These are phyloP conservation scores for Rhizopus sp. DNA, from an alignment of 371 early-diverging fungal genomes.

Conservation along the genomic window DNA sequence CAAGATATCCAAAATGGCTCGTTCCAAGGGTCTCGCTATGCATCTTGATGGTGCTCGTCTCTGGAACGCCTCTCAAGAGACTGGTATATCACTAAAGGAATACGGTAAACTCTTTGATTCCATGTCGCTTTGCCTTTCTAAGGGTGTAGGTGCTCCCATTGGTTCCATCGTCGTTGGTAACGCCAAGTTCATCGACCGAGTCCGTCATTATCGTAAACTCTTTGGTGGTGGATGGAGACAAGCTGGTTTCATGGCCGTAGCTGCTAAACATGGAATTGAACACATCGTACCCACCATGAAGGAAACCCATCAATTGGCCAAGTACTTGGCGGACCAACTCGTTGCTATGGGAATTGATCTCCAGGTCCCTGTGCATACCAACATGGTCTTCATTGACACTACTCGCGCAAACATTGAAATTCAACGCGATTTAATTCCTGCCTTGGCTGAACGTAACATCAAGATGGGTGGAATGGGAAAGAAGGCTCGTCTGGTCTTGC, in stretches of 20 bases:
- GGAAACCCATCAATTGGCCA: slow-evolving; percentile 70
- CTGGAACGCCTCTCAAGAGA: slow-evolving; percentile 86
- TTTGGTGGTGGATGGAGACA: slow-evolving; percentile 96
- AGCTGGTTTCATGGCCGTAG: slow-evolving; percentile 80
- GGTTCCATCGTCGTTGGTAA: slow-evolving; percentile 85
- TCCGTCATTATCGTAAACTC: slow-evolving; percentile 83
- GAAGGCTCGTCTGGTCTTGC: slow-evolving; percentile 72
- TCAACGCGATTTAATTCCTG: slow-evolving; percentile 52
- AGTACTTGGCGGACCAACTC: slow-evolving; percentile 64
- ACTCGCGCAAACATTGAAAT: slow-evolving; percentile 50
- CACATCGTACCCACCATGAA: slow-evolving; percentile 67
- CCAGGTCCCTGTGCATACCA: slow-evolving; percentile 78
- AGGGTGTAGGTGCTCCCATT: slow-evolving; percentile 90
- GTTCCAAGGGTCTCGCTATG: slow-evolving; percentile 61
- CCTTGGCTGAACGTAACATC: slow-evolving; percentile 56
- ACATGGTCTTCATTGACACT: slow-evolving; percentile 85
- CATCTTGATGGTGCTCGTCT: slow-evolving; percentile 93
- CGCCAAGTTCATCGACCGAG: slow-evolving; percentile 70
- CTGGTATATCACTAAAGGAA: slow-evolving; percentile 68
- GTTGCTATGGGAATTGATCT: slow-evolving; percentile 62
- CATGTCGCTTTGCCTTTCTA: slow-evolving; percentile 89
- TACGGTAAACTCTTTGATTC: slow-evolving; percentile 81
- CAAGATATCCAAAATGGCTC: slow-evolving; percentile 65
- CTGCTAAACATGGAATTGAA: slow-evolving; percentile 73
- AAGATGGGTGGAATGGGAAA: slow-evolving; percentile 65